These are phyloP conservation scores for Leishmania turanica DNA, from an alignment of 208 protist species.

Conservation along the genomic window DNA sequence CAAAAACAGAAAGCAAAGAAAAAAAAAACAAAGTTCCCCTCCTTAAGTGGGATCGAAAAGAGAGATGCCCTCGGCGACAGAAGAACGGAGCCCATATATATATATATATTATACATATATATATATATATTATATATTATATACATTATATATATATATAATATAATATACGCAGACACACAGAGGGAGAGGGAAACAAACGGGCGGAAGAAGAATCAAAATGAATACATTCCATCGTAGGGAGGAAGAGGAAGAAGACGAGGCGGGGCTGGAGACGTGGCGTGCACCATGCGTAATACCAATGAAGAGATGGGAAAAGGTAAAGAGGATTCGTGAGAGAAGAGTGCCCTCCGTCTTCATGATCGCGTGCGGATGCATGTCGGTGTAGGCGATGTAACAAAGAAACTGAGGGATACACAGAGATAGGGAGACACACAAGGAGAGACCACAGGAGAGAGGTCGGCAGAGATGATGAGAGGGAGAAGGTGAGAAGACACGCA, in stretches of 20 bases:
- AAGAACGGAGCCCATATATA: background rate
- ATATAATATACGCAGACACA: background rate
- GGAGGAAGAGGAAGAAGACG: background rate
- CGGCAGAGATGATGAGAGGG: background rate
- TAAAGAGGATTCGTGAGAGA: slow-evolving; percentile 1
- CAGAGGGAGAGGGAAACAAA: slow-evolving; percentile 4
- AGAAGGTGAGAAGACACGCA: background rate
- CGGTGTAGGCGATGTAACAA: background rate
- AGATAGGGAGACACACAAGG: background rate
- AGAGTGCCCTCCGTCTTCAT: background rate
- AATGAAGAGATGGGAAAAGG: slow-evolving; percentile 5
- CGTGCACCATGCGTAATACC: background rate
- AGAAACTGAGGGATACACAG: slow-evolving; percentile 1
- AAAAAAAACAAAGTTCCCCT: background rate
- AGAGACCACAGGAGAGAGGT: background rate
- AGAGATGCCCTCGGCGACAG: background rate
- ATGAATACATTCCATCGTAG: background rate
- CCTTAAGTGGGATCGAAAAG: background rate
- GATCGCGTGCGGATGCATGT: background rate
- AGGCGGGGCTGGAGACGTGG: background rate
- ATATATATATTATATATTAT: background rate
- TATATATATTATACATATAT: too few species aligned
- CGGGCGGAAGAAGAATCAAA: background rate
- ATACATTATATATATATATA: too few species aligned
- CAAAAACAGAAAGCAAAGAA: background rate